Evolutionary conservation across 1,139 yeast species (phyloP), one percentile per base, ranked within the genome.

Genomic region (Debaryomyces sp.): DNA sequence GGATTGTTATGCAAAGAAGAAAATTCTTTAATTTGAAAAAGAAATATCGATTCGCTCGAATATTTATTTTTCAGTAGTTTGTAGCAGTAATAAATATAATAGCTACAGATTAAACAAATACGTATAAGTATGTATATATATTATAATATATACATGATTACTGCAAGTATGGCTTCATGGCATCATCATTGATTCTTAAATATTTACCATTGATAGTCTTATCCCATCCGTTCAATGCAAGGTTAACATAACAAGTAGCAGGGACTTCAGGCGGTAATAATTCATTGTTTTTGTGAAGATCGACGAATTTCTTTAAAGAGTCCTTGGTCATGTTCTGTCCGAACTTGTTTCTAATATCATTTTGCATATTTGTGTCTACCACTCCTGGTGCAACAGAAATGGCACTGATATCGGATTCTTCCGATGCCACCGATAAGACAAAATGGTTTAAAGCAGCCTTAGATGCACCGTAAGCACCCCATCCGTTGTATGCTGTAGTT

Each of bases 321-420:
- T 77, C 82, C 0, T 74, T 69, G 1, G 76, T 70, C 96, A 90
- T 89, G 33, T 70, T 68, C 9, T 61, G 55, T 1, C 82, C 82
- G 58, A 80, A 79, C 50, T 59, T 62, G 22, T 81, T 85, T 60
- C 97, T 80, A 49, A 92, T 90, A 50, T 81, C 85, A 10, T 59
- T 62, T 68, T 92, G 98, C 97, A 92, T 92, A 18, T 72, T 75
- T 0, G 98, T 91, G 62, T 88, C 90, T 2, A 92, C 97, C 1
- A 89, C 96, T 4, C 98, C 98, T 0, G 98, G 98, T 2, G 96
- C 97, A 22, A 92, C 77, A 0, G 96, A 75, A 9, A 89, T 70
- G 4, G 88, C 75, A 43, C 72, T 71, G 18, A 91, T 71, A 0
- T 74, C 79, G 2, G 73, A 67, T 62, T 88, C 92, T 58, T 89